Conservation (phyloP, 2,329 filamentous ascomycete species). For the Paracamarosporium sp. region DNA sequence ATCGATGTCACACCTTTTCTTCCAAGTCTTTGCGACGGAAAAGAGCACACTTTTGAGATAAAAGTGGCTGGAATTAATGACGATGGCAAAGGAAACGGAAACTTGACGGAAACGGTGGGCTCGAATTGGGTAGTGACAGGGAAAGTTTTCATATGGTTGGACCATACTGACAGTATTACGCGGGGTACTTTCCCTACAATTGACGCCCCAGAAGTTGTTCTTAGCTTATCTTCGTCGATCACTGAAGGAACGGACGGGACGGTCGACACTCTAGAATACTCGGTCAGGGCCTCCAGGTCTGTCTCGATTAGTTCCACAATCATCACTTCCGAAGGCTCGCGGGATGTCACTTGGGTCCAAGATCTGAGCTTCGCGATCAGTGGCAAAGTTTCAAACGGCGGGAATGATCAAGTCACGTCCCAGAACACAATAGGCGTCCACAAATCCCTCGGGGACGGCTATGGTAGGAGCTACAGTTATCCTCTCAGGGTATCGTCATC, state of each 20-base stretch:
- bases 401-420: constrained; percentile 60
- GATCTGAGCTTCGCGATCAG: constrained; percentile 61
- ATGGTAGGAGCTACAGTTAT: constrained; percentile 60
- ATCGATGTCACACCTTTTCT: constrained; percentile 84
- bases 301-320: constrained; percentile 63
- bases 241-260: constrained; percentile 57
- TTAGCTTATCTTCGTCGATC: constrained; percentile 60
- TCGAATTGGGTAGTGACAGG: constrained; percentile 78
- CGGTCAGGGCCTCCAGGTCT: constrained; percentile 61
- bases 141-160: constrained; percentile 81
- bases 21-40: constrained; percentile 70
- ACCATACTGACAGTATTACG: constrained; percentile 58
- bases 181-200: constrained; percentile 53
- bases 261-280: constrained; percentile 67
- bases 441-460: constrained; percentile 43
- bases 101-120: constrained; percentile 63
- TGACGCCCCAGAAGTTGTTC: constrained; percentile 51
- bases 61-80: constrained; percentile 70
- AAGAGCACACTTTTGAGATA: constrained; percentile 71
- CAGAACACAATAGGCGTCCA: constrained; percentile 61
- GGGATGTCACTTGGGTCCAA: constrained; percentile 64
- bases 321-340: constrained; percentile 54
- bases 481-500: constrained; percentile 66
- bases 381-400: constrained; percentile 62
- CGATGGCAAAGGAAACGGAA: constrained; percentile 55